Conservation (phyloP, 805 yeast genomes). For the Barnettozyma pratensis region DNA sequence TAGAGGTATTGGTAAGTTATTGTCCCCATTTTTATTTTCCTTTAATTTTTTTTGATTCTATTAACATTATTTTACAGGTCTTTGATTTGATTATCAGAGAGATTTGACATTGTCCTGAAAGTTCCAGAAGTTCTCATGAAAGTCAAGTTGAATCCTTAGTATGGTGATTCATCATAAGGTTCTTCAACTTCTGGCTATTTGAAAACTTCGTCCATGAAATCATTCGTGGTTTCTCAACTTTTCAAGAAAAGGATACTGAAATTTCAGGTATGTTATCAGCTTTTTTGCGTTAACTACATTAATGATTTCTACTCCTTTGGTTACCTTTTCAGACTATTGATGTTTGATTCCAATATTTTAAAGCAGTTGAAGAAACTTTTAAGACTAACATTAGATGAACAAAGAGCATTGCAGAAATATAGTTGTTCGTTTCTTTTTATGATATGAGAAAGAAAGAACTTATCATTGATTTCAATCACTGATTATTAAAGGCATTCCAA, state of each 20-base stretch:
- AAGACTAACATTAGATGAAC: slow-evolving; percentile 4
- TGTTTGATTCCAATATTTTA: background rate
- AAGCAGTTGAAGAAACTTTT: background rate
- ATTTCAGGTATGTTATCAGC: too few relatives aligned
- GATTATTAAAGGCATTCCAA: background rate
- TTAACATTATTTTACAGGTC: slow-evolving; percentile 19
- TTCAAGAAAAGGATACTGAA: background rate
- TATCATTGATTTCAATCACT: background rate
- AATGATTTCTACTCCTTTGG: background rate
- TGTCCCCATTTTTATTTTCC: slow-evolving; percentile 6
- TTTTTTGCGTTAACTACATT: too few relatives aligned
- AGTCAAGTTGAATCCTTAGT: background rate
- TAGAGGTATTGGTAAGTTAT: slow-evolving; percentile 96
- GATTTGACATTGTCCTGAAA: background rate
- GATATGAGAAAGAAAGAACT: slow-evolving; percentile 2
- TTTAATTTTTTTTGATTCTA: slow-evolving; percentile 5
- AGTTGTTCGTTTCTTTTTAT: slow-evolving; percentile 3
- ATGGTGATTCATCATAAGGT: slow-evolving; percentile 5
- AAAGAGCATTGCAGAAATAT: background rate
- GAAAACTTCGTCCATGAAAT: background rate
- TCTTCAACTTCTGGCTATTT: background rate
- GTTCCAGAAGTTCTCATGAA: background rate
- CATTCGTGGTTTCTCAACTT: slow-evolving; percentile 4
- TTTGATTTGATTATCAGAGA: slow-evolving; percentile 10
- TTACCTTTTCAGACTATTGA: background rate